phyloP scores from a whole-genome alignment of 2,329 filamentous ascomycete species.

The Phoma sp. region DNA sequence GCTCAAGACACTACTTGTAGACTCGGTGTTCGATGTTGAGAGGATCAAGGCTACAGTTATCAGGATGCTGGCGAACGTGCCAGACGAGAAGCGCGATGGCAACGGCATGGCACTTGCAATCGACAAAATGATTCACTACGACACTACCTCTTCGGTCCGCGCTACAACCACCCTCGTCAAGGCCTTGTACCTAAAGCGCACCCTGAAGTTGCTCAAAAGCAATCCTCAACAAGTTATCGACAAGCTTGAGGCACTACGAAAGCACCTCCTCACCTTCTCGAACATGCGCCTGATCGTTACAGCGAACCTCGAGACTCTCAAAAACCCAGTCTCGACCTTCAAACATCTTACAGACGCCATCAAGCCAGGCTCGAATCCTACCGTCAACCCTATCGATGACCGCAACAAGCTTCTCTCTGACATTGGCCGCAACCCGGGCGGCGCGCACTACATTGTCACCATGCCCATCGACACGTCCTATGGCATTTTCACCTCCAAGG shows the following conservation, averaged over 20 bases:
- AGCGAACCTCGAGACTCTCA: slow-evolving; percentile 76
- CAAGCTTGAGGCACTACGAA: slow-evolving; percentile 78
- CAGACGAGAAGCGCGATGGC: slow-evolving; percentile 88
- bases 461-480: slow-evolving; percentile 95
- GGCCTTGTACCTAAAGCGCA: slow-evolving; percentile 82
- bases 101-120: slow-evolving; percentile 67
- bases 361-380: slow-evolving; percentile 56
- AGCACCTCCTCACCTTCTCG: slow-evolving; percentile 77
- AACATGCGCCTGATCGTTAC: slow-evolving; percentile 89
- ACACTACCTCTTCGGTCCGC: slow-evolving; percentile 76
- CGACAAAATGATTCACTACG: slow-evolving; percentile 79
- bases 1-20: slow-evolving; percentile 85
- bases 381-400: slow-evolving; percentile 73
- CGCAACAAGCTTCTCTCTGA: slow-evolving; percentile 74
- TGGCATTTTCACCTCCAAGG: slow-evolving; percentile 75
- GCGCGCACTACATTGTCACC: slow-evolving; percentile 78
- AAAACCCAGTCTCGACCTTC: slow-evolving; percentile 81
- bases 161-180: slow-evolving; percentile 85
- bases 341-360: slow-evolving; percentile 61
- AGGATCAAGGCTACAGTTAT: slow-evolving; percentile 68
- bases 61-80: slow-evolving; percentile 89
- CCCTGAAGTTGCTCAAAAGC: slow-evolving; percentile 80
- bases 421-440: slow-evolving; percentile 76
- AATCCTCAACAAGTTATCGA: slow-evolving; percentile 76
- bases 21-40: slow-evolving; percentile 82